Base-by-base conservation (phyloP, 2,329 filamentous ascomycete genomes). In the Fusarium keratoplasticum region DNA sequence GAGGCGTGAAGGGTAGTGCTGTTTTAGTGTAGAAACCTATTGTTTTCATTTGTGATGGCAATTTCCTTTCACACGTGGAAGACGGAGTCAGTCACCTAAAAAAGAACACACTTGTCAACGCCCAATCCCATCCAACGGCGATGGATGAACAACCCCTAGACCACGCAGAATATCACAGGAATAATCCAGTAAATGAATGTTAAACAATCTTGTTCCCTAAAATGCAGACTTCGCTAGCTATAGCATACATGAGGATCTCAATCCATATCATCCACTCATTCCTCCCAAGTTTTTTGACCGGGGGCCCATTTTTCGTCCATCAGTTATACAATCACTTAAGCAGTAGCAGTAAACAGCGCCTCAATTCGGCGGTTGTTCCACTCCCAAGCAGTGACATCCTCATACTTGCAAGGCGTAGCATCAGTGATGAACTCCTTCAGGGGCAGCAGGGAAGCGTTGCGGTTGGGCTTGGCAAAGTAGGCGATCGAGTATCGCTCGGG, bases 341-440 rank as follows among this genome's bases (percentile, higher is more conserved):
- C 6, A n/a, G 52, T 8, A 55, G 42, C 35, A 40, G 20, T 59
- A 64, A 76, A 77, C n/a, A 79, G 27, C 33, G 77, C 76, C 22
- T 75, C 76, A 27, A 79, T 79, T 6, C 78, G 68, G 16, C 70
- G 68, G 35, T 77, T 77, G 59, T 79, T 80, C 75, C 75, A 83
- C 63, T 83, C 81, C 73, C 81, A 76, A 7, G 81, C 81, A 11
- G 80, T 81, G 1, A 83, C 73, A 59, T 81, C 77, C 31, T 79
- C 77, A 29, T 83, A 83, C 0, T 61, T 65, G 7, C 76, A 76
- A 14, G 75, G 70, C n/a, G 67, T 61, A 5, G 60, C 76, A 20
- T 76, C 68, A 2, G 66, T 64, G 6, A 83, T 70, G 47, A 83
- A 83, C 44, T 81, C 74, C 64, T 74, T 78, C 3, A 80, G 33